Percentiles rank a stretch among this genome's conserved stretches.
These are phyloP conservation scores for Pyrenula massariospora DNA, from an alignment of 495 filamentous ascomycete species.

Conservation along the genomic window DNA sequence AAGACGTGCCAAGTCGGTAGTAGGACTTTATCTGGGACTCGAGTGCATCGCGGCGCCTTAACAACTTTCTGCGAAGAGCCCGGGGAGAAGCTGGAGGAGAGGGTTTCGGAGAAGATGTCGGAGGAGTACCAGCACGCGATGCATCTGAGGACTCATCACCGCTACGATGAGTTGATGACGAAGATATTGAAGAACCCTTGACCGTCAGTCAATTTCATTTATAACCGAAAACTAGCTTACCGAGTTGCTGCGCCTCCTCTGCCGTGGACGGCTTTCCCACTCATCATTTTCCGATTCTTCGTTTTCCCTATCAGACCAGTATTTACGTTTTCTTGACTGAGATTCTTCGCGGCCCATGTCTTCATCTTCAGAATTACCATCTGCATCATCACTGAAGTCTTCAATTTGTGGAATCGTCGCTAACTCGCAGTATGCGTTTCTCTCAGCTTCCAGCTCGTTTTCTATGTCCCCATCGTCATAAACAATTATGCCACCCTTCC, in stretches of 20 bases:
- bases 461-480: slow-evolving; percentile 96
- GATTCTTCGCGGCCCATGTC: slow-evolving; percentile 25
- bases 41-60: slow-evolving; percentile 65
- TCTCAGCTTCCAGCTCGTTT: slow-evolving; percentile 64
- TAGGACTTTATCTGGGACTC: slow-evolving; percentile 63
- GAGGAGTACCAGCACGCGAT: slow-evolving; percentile 29
- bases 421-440: slow-evolving; percentile 70
- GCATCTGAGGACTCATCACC: slow-evolving; percentile 29
- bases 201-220: slow-evolving; percentile 11
- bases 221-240: slow-evolving; percentile 32
- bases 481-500: slow-evolving; percentile 75
- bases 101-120: slow-evolving; percentile 33
- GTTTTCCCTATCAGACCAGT: slow-evolving; percentile 63
- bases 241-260: slow-evolving; percentile 77
- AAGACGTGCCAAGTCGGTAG: slow-evolving; percentile 76
- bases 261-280: slow-evolving; percentile 57
- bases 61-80: slow-evolving; percentile 56
- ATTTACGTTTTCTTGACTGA: slow-evolving; percentile 65
- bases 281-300: slow-evolving; percentile 53
- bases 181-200: slow-evolving; percentile 48
- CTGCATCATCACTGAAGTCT: slow-evolving; percentile 50
- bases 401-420: slow-evolving; percentile 84
- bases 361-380: slow-evolving; percentile 26
- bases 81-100: slow-evolving; percentile 51
- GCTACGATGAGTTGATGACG: slow-evolving; percentile 33